Evolutionary conservation across 2,329 filamentous ascomycete species (phyloP).

Genomic region (Fusarium equiseti): DNA sequence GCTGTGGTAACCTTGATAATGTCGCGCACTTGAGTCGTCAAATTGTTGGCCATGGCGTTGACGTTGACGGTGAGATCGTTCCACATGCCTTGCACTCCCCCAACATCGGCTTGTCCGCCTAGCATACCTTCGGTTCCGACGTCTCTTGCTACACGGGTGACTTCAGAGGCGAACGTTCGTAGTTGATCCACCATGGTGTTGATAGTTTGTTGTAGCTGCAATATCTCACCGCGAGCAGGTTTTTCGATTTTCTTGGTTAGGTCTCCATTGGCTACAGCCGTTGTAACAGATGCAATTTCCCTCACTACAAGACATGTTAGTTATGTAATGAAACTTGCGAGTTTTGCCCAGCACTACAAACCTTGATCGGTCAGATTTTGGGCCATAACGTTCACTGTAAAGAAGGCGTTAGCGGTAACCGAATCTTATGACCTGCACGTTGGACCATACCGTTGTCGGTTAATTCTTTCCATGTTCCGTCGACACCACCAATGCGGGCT

Average conservation of each 20-base stretch:
- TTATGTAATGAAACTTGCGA: not conserved
- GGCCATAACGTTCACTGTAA: slow-evolving; percentile 82
- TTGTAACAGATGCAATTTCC: slow-evolving; percentile 87
- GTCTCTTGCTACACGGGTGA: slow-evolving; percentile 84
- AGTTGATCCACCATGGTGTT: slow-evolving; percentile 92
- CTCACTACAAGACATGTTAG: slow-evolving; percentile 65
- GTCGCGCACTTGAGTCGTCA: slow-evolving; percentile 91
- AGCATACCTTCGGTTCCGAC: slow-evolving; percentile 87
- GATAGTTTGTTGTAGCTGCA: slow-evolving; percentile 86
- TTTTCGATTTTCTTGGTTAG: slow-evolving; percentile 87
- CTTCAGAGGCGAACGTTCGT: slow-evolving; percentile 85
- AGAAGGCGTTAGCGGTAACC: slow-evolving; percentile 23
- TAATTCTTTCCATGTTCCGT: slow-evolving; percentile 97
- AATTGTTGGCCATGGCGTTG: slow-evolving; percentile 88
- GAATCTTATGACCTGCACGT: not conserved
- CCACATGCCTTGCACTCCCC: slow-evolving; percentile 89
- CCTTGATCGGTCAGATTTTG: slow-evolving; percentile 84
- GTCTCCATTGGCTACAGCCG: slow-evolving; percentile 84
- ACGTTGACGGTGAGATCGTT: slow-evolving; percentile 88
- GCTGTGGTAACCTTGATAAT: slow-evolving; percentile 86
- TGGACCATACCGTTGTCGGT: slow-evolving; percentile 78
- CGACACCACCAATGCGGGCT: slow-evolving; percentile 91
- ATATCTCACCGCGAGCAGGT: slow-evolving; percentile 83
- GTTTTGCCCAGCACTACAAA: slow-evolving; percentile 45
- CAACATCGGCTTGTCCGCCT: slow-evolving; percentile 84